phyloP scores from a whole-genome alignment of 371 early-diverging fungal genomes.

The Saksenaea oblongispora region DNA sequence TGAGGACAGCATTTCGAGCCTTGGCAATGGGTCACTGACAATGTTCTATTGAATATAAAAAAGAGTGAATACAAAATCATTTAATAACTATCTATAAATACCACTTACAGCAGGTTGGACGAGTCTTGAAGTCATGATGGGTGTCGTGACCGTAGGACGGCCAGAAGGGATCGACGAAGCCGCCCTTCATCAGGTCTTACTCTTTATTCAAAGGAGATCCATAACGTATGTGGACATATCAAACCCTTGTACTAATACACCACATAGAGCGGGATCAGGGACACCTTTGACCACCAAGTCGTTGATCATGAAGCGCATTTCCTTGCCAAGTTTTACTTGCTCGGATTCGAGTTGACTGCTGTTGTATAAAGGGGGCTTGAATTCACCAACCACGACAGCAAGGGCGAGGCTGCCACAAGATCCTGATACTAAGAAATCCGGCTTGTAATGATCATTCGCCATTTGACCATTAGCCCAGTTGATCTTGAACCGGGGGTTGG shows the following conservation, averaged over 20 bases:
- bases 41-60: neutral
- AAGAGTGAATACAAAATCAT: neutral
- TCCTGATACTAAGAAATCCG: slow-evolving; percentile 5
- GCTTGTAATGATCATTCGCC: neutral
- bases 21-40: neutral
- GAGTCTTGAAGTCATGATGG: neutral
- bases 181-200: neutral
- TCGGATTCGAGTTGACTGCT: slow-evolving; percentile 6
- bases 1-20: neutral
- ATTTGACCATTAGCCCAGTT: slow-evolving; percentile 1
- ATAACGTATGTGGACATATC: slow-evolving; percentile 1
- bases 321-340: slow-evolving; percentile 4
- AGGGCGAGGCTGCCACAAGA: neutral
- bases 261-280: slow-evolving; percentile 1
- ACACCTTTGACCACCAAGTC: neutral
- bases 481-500: neutral
- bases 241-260: neutral
- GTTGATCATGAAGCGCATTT: slow-evolving; percentile 7
- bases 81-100: neutral
- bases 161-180: no score
- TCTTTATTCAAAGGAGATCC: neutral
- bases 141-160: no score
- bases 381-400: slow-evolving; percentile 5
- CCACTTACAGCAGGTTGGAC: neutral
- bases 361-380: neutral